Evolutionary conservation across 345 rosid species (phyloP).

Genomic region (Turritis glabra): DNA sequence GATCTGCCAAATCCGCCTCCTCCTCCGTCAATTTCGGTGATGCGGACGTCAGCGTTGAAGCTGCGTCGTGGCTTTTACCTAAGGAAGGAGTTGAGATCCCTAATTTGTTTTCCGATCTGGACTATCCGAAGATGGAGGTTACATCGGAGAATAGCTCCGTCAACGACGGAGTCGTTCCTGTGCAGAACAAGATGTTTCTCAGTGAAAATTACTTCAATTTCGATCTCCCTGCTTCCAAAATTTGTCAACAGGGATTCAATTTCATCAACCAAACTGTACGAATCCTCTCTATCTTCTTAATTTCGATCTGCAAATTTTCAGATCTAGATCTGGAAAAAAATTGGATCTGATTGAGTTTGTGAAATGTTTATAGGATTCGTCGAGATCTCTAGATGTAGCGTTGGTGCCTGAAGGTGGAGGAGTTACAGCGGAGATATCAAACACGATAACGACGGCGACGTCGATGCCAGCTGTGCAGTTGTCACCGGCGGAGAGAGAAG

Average conservation of each 20-base stretch:
- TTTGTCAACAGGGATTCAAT: conserved; percentile 36
- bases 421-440: conserved; percentile 50
- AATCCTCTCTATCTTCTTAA: neutral
- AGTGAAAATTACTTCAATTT: conserved; percentile 54
- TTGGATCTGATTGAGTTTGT: neutral
- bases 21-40: conserved; percentile 45
- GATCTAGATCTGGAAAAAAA: neutral
- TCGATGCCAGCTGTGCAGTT: conserved; percentile 49
- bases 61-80: conserved; percentile 77
- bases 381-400: conserved; percentile 74
- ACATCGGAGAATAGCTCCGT: conserved; percentile 69
- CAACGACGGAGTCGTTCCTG: conserved; percentile 82
- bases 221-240: conserved; percentile 54
- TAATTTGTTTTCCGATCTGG: conserved; percentile 66
- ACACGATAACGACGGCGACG: conserved; percentile 31
- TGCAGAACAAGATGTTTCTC: conserved; percentile 44
- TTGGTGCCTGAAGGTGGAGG: conserved; percentile 79
- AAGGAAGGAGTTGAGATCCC: conserved; percentile 50
- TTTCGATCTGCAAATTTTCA: too few relatives aligned
- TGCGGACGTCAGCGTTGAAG: conserved; percentile 62
- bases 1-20: conserved; percentile 17
- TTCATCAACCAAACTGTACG: conserved; percentile 51
- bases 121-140: conserved; percentile 58
- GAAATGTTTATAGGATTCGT: conserved; percentile 51
- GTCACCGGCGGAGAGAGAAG: conserved; percentile 83